Percentiles rank a stretch among this genome's conserved stretches.
Conservation (phyloP, 2,329 filamentous ascomycete genomes). For the Dendrostoma leiphaemia region DNA sequence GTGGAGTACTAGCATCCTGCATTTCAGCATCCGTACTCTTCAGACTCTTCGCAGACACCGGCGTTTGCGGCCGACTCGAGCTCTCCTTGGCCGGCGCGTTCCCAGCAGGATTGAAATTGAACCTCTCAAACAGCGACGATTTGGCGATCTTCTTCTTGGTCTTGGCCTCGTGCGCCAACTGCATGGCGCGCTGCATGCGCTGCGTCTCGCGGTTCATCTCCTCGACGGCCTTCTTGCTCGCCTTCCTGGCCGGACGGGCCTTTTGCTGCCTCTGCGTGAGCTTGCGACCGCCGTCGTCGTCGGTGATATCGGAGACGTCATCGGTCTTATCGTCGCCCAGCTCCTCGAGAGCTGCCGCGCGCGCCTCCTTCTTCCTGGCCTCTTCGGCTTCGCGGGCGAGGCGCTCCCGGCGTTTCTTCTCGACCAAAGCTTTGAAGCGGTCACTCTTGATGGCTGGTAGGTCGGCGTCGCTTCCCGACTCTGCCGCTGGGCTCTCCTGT, state of each 20-base stretch:
- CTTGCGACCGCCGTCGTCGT: constrained; percentile 61
- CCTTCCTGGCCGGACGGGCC: constrained; percentile 72
- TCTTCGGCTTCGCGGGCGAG: constrained; percentile 63
- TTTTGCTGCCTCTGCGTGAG: constrained; percentile 69
- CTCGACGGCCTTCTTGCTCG: constrained; percentile 90
- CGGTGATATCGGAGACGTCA: constrained; percentile 54
- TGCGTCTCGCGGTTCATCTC: constrained; percentile 96
- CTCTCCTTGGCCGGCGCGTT: constrained; percentile 33
- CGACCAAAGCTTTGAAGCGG: constrained; percentile 70
- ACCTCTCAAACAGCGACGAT: constrained; percentile 76
- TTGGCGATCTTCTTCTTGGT: constrained; percentile 91
- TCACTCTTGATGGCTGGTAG: constrained; percentile 48
- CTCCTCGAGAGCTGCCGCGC: constrained; percentile 38
- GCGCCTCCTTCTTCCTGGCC: constrained; percentile 46
- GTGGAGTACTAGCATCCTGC: constrained; percentile 60
- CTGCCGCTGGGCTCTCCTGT: constrained; percentile 26
- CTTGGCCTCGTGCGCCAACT: constrained; percentile 83
- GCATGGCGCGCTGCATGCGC: constrained; percentile 83
- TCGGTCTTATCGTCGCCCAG: constrained; percentile 41
- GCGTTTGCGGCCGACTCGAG: constrained; percentile 55
- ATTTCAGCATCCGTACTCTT: constrained; percentile 55
- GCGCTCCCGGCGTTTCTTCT: constrained; percentile 70
- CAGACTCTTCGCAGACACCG: constrained; percentile 41
- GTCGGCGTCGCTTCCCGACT: constrained; percentile 45
- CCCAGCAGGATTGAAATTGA: constrained; percentile 65